phyloP scores from a whole-genome alignment of 2,329 filamentous ascomycete species.

The Geoglossum cookeanum region DNA sequence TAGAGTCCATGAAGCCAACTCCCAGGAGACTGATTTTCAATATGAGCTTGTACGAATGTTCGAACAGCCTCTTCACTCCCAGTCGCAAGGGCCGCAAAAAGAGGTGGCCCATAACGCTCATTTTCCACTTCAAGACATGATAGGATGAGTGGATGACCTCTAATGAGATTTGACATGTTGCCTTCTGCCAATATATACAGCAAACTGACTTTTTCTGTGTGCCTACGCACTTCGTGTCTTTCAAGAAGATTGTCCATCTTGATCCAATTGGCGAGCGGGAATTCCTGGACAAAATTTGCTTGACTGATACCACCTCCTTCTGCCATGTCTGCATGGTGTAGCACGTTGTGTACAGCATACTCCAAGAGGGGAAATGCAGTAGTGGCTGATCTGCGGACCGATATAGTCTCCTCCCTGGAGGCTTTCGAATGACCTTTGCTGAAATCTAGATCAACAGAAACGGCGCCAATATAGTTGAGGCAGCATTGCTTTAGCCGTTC shows the following conservation, averaged over 20 bases:
- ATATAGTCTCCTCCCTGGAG: constrained; percentile 7
- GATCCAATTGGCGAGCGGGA: constrained; percentile 16
- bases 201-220: constrained; percentile 12
- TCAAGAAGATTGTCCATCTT: constrained; percentile 16
- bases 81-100: constrained; percentile 13
- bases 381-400: constrained; percentile 9
- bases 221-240: constrained; percentile 12
- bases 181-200: constrained; percentile 22
- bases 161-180: constrained; percentile 6
- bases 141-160: too few relatives aligned
- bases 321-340: constrained; percentile 26
- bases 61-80: constrained; percentile 14
- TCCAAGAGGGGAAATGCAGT: constrained; percentile 25
- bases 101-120: too few relatives aligned
- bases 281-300: constrained; percentile 16
- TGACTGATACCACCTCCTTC: constrained; percentile 14
- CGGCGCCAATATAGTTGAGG: too few relatives aligned
- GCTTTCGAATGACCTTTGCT: constrained; percentile 4
- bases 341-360: constrained; percentile 24
- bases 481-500: too few relatives aligned
- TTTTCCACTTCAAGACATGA: too few relatives aligned
- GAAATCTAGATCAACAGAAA: too few relatives aligned
- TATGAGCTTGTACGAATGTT: constrained; percentile 11
- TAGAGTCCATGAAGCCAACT: constrained; percentile 2
- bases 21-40: constrained; percentile 9